A percentile compares a stretch with the other conserved stretches of the same genome.
These are phyloP conservation scores for Beta macrorhiza DNA, from an alignment of 179 eudicot genomes.

Conservation along the genomic window DNA sequence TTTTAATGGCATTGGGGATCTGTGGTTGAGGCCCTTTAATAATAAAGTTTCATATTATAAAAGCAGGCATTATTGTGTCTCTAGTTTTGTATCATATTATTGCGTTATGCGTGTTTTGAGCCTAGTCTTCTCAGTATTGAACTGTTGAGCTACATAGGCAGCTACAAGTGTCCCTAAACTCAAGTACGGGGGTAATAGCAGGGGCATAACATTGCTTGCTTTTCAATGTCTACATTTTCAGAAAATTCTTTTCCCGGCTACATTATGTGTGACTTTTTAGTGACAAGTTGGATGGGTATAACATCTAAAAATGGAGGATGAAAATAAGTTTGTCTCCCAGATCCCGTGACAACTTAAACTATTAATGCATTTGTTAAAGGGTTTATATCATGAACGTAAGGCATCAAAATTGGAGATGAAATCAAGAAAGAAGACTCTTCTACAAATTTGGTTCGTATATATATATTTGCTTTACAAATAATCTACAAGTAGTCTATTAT, in stretches of 20 bases:
- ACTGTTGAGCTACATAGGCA: background rate
- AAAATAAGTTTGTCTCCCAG: background rate
- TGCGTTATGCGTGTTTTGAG: background rate
- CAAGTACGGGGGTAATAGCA: no score
- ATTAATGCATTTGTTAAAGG: background rate
- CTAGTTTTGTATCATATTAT: background rate
- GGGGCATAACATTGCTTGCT: no score
- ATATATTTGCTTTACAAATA: background rate
- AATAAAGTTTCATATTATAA: background rate
- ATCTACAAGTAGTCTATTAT: conserved; percentile 35
- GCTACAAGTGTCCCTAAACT: background rate
- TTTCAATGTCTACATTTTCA: no score
- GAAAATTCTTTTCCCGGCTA: background rate
- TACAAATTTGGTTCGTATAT: background rate
- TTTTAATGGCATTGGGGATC: no score
- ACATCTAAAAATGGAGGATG: background rate
- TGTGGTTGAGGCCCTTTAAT: no score
- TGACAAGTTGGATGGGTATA: background rate
- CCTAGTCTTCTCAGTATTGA: background rate
- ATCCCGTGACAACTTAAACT: background rate
- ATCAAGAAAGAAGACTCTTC: background rate
- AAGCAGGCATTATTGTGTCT: background rate
- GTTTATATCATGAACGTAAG: background rate
- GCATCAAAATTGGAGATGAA: no score
- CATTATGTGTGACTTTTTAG: background rate